Evolutionary conservation across 2,329 filamentous ascomycete species (phyloP).

Genomic region (Aschersonia sp.): DNA sequence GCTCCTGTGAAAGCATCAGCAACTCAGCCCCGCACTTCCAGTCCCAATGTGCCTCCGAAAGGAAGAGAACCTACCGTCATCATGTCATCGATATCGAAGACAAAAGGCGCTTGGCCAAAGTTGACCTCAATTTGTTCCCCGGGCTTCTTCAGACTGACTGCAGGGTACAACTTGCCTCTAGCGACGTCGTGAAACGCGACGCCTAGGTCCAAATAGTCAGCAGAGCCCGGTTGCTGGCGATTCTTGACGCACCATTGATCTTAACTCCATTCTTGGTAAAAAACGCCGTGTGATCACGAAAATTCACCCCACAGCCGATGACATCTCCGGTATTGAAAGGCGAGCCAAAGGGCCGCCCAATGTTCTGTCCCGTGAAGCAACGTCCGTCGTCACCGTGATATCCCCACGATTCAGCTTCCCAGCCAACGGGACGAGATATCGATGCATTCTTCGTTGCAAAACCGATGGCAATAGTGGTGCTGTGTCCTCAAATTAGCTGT

Average conservation of each 20-base stretch:
- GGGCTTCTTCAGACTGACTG: conserved; percentile 48
- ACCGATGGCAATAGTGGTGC: conserved; percentile 47
- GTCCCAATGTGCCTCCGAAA: no score
- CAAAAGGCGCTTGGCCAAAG: conserved; percentile 62
- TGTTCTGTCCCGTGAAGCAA: conserved; percentile 39
- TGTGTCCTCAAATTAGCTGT: conserved; percentile 12
- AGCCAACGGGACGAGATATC: conserved; percentile 44
- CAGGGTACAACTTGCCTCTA: conserved; percentile 48
- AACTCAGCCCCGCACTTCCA: not conserved
- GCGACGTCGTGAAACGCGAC: conserved; percentile 54
- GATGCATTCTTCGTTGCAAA: conserved; percentile 40
- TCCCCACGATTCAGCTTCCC: conserved; percentile 54
- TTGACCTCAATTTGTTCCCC: conserved; percentile 49
- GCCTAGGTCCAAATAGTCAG: conserved; percentile 28
- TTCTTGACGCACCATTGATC: conserved; percentile 11
- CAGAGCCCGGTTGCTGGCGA: conserved; percentile 1
- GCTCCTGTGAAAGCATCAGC: conserved; percentile 28
- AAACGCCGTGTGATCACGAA: conserved; percentile 47
- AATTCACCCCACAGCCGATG: conserved; percentile 53
- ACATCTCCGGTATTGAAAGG: conserved; percentile 40
- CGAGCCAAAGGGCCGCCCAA: conserved; percentile 42
- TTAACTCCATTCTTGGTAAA: conserved; percentile 51
- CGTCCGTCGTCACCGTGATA: conserved; percentile 57
- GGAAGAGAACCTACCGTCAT: conserved; percentile 45
- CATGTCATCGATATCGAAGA: conserved; percentile 81